Percentiles rank a stretch among this genome's conserved stretches.
Conservation (phyloP, 805 yeast genomes). For the Pichia nanzhaoensis region DNA sequence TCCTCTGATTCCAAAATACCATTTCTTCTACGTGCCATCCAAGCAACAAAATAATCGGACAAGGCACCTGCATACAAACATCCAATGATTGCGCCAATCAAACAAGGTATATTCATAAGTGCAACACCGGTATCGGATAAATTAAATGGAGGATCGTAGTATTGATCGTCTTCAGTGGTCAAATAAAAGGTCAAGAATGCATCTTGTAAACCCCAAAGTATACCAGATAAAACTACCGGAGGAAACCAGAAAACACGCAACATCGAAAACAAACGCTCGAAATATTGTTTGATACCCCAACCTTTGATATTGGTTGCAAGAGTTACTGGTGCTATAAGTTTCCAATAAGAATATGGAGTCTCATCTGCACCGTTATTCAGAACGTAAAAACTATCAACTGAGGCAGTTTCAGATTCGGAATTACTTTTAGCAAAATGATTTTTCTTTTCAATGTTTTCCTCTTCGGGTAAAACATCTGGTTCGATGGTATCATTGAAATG, state of each 20-base stretch:
- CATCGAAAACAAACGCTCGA: slow-evolving; percentile 42
- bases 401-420: slow-evolving; percentile 1
- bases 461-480: not conserved
- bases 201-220: slow-evolving; percentile 79
- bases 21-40: slow-evolving; percentile 53
- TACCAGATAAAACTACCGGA: slow-evolving; percentile 56
- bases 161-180: slow-evolving; percentile 64
- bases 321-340: slow-evolving; percentile 43
- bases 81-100: slow-evolving; percentile 60
- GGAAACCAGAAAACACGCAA: slow-evolving; percentile 56
- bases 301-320: slow-evolving; percentile 57
- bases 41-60: slow-evolving; percentile 53
- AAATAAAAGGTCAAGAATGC: slow-evolving; percentile 69
- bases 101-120: slow-evolving; percentile 65
- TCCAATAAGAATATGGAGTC: slow-evolving; percentile 37
- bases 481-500: not conserved
- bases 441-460: not conserved
- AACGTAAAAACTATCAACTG: slow-evolving; percentile 11
- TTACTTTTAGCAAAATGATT: slow-evolving; percentile 4
- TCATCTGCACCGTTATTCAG: slow-evolving; percentile 36
- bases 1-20: slow-evolving; percentile 63
- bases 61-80: slow-evolving; percentile 58
- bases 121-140: slow-evolving; percentile 64
- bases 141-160: slow-evolving; percentile 60
- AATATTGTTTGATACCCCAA: slow-evolving; percentile 58